A percentile compares a stretch with the other conserved stretches of the same genome.
phyloP scores from a whole-genome alignment of 2,329 filamentous ascomycete genomes.

The Apiospora sp. region DNA sequence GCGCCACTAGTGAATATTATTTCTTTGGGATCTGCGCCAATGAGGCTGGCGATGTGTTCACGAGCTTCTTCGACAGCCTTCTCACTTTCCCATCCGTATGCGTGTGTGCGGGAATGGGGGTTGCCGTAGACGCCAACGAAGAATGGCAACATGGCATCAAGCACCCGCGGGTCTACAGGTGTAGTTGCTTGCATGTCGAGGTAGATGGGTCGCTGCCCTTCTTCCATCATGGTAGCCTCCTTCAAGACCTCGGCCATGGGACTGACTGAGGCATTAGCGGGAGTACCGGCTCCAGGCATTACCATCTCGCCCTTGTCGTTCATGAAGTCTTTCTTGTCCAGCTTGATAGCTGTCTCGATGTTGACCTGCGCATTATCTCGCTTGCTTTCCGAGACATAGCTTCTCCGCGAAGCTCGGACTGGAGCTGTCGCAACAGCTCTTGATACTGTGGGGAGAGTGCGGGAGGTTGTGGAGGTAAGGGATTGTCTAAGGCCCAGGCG shows the following conservation, averaged over 20 bases:
- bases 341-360: constrained; percentile 82
- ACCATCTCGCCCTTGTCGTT: constrained; percentile 52
- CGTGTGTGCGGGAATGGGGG: constrained; percentile 95
- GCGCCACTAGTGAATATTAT: constrained; percentile 99
- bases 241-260: constrained; percentile 88
- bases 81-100: constrained; percentile 98
- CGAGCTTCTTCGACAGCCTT: constrained; percentile 90
- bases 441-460: constrained; percentile 43
- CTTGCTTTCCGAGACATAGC: constrained; percentile 87
- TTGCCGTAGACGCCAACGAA: constrained; percentile 95
- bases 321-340: constrained; percentile 85
- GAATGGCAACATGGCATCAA: constrained; percentile 96
- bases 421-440: constrained; percentile 41
- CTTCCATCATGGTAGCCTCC: constrained; percentile 90
- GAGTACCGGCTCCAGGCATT: constrained; percentile 64
- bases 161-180: constrained; percentile 89
- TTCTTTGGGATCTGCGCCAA: constrained; percentile 95
- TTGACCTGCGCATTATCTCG: constrained; percentile 81
- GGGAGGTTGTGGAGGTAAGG: constrained; percentile 45
- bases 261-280: constrained; percentile 76
- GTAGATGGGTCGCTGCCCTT: constrained; percentile 93
- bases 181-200: constrained; percentile 99
- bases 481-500: constrained; percentile 58
- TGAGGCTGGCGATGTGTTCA: constrained; percentile 81
- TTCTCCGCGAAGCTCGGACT: constrained; percentile 52